Base-by-base conservation (phyloP, 2,329 filamentous ascomycete genomes). In the Emydomyces testavorans region DNA sequence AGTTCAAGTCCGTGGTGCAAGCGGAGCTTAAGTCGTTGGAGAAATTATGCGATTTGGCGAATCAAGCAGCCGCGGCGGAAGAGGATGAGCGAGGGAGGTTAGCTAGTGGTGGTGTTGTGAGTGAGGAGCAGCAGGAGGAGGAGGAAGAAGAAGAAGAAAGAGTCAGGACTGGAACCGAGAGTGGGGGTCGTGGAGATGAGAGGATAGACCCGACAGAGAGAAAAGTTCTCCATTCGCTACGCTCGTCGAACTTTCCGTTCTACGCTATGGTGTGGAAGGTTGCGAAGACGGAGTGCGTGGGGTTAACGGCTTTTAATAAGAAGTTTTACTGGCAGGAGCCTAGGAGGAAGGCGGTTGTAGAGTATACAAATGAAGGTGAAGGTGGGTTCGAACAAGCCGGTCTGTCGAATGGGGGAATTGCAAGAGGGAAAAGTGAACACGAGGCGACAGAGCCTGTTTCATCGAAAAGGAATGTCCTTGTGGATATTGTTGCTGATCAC, bases 241-340 rank as follows among this genome's bases (percentile, higher is more conserved):
- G 75, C 42, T 82, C 78, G 6, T 82, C 78, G 0, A 85, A 85
- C 62, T 58, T 84, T 8, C 73, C 77, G 0, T 84, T 82, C 57
- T 77, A 79, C 46, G 73, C 78, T 53, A 71, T 76, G 4, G 70
- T 84, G 2, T 85, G 82, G 82, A 62, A 64, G 23, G 71, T 75
- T 18, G 78, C 78, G 13, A 83, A 80, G 59, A 66, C 65, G 15
- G 57, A 57, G 7, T 78, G 75, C 48, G 66, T 60, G 0, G 74
- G 76, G 0, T 56, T 85, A 7, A 68, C 75, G 28, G 73, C 73
- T n/a, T 70, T 84, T 45, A 67, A 71, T 43, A 77, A 76, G 58
- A 64, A 71, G 34, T 74, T 78, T 52, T 75, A 76, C 54, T 76
- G 68, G 65, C 61, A 65, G 36, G 51, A 52, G 31, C 10, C 28